These are phyloP conservation scores for Solanum phureja DNA, from an alignment of 257 asterid species.

Conservation along the genomic window DNA sequence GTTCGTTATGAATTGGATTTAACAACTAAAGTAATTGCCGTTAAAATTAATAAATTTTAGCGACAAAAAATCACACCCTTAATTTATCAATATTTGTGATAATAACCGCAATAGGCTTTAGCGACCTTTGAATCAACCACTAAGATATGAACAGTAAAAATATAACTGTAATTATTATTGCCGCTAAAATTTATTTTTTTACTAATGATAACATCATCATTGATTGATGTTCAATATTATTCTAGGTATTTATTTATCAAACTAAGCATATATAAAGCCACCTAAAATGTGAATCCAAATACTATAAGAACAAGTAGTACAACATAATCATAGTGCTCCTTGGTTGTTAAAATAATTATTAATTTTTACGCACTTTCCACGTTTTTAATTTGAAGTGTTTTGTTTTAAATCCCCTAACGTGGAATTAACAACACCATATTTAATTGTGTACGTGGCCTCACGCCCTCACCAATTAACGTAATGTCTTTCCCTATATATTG, in stretches of 20 bases:
- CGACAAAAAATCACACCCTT: too few species aligned
- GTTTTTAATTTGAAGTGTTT: neutral
- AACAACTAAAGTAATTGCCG: too few species aligned
- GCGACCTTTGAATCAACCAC: fast-evolving
- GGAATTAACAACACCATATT: neutral
- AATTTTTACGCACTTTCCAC: neutral
- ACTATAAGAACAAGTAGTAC: neutral
- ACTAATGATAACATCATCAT: neutral
- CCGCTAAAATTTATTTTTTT: too few species aligned
- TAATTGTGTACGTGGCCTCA: neutral
- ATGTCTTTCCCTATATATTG: neutral
- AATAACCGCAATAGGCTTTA: too few species aligned
- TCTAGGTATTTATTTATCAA: neutral
- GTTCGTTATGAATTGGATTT: too few species aligned
- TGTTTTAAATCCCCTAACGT: neutral
- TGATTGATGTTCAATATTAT: neutral
- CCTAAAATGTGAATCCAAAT: neutral
- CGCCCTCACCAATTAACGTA: neutral
- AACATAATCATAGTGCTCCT: neutral
- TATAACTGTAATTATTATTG: fast-evolving
- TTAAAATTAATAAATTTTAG: too few species aligned
- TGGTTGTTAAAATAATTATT: neutral
- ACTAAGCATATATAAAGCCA: neutral
- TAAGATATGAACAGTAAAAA: too few species aligned
- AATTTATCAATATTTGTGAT: too few species aligned